Evolutionary conservation across 2,329 filamentous ascomycete genomes (phyloP).

Genomic region (Endothia cerciana): DNA sequence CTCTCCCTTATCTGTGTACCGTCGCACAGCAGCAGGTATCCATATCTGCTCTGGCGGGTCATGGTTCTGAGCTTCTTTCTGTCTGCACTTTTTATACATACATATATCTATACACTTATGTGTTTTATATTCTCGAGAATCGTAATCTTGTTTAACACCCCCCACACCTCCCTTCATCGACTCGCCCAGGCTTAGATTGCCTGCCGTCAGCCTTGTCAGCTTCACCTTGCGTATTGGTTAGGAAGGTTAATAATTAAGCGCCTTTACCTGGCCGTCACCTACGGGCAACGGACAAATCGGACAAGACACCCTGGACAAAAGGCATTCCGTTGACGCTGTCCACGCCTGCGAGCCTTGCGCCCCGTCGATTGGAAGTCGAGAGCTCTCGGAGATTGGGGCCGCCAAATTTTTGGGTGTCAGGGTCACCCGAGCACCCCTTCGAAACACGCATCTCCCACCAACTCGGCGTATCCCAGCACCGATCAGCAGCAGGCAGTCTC

Average conservation of each 20-base stretch:
- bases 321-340: not conserved
- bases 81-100: too few species aligned
- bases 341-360: not conserved
- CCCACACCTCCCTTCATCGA: too few species aligned
- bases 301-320: constrained; percentile 2
- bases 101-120: too few species aligned
- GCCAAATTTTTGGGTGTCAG: constrained; percentile 19
- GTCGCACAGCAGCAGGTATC: constrained; percentile 10
- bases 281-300: constrained; percentile 6
- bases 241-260: constrained; percentile 5
- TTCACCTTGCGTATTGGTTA: not conserved
- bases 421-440: constrained; percentile 28
- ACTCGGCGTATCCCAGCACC: not conserved
- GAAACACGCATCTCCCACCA: constrained; percentile 25
- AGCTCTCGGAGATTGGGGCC: constrained; percentile 16
- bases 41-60: constrained; percentile 7
- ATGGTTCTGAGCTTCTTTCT: not conserved
- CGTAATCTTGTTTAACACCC: too few species aligned
- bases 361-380: not conserved
- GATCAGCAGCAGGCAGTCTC: constrained; percentile 5
- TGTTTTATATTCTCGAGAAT: too few species aligned
- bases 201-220: not conserved
- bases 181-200: not conserved
- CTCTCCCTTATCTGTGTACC: constrained; percentile 16
- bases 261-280: not conserved